Evolutionary conservation across 176 grass and related monocot genomes (phyloP).

Genomic region (Hyparrhenia diplandra): DNA sequence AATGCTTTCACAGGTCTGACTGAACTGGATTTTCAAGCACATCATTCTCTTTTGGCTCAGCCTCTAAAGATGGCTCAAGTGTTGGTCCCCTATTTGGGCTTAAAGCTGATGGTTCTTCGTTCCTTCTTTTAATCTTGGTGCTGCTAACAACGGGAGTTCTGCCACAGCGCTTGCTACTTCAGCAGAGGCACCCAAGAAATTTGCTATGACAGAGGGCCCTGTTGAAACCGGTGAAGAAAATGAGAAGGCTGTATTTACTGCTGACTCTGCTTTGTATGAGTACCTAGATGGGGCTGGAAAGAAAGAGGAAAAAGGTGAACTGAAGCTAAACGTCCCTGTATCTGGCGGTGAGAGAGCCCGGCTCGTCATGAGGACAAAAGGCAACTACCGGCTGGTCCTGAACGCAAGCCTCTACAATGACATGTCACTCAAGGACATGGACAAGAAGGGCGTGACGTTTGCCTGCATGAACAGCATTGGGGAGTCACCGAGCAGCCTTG

Average conservation of each 20-base stretch:
- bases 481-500: slow-evolving; percentile 47
- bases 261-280: slow-evolving; percentile 82
- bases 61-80: slow-evolving; percentile 46
- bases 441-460: slow-evolving; percentile 91
- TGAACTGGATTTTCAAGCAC: slow-evolving; percentile 81
- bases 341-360: slow-evolving; percentile 57
- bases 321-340: slow-evolving; percentile 73
- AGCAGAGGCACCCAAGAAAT: slow-evolving; percentile 42
- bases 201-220: slow-evolving; percentile 73
- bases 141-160: slow-evolving; percentile 48
- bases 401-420: slow-evolving; percentile 85
- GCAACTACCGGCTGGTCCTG: slow-evolving; percentile 76
- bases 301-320: slow-evolving; percentile 96
- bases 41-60: slow-evolving; percentile 75
- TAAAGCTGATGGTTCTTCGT: slow-evolving; percentile 42
- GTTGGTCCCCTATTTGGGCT: slow-evolving; percentile 36
- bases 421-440: slow-evolving; percentile 92
- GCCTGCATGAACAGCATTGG: slow-evolving; percentile 79
- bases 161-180: slow-evolving; percentile 21
- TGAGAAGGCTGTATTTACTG: slow-evolving; percentile 64
- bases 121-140: slow-evolving; percentile 48
- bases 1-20: slow-evolving; percentile 90
- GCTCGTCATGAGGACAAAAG: slow-evolving; percentile 90
- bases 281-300: slow-evolving; percentile 92
- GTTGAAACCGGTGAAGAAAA: slow-evolving; percentile 99